phyloP scores from a whole-genome alignment of 345 rosid genomes.

The Rhodamnia argentea region DNA sequence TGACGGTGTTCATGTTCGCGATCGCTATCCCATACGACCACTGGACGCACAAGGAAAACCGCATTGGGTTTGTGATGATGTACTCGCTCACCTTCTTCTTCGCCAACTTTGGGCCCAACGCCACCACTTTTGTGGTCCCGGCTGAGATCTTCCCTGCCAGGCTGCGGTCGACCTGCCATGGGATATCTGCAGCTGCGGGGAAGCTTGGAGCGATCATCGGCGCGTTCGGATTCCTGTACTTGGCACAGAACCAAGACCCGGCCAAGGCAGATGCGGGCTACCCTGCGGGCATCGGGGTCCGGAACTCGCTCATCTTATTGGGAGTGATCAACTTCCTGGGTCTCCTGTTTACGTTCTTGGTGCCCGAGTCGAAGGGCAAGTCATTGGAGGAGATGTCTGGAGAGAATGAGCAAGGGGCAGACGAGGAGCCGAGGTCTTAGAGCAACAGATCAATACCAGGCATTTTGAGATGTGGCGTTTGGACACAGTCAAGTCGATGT shows the following conservation, averaged over 20 bases:
- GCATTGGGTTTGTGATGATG: background rate
- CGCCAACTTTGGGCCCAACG: background rate
- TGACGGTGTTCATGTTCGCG: background rate
- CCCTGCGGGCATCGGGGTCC: background rate
- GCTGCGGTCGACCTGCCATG: background rate
- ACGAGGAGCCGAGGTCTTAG: background rate
- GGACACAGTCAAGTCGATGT: background rate
- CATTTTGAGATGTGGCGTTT: background rate
- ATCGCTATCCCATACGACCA: background rate
- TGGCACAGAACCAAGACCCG: background rate
- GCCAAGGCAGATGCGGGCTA: background rate
- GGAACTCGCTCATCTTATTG: background rate
- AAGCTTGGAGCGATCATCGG: background rate
- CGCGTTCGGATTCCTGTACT: background rate
- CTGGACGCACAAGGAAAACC: background rate
- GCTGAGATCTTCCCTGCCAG: background rate
- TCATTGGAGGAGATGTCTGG: background rate
- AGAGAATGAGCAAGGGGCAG: background rate
- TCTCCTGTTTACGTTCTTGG: background rate
- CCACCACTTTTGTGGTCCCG: background rate
- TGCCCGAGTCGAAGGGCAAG: background rate
- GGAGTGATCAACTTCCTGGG: background rate
- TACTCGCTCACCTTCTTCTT: background rate
- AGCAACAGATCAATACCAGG: background rate
- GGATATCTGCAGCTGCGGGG: background rate